phyloP scores from a whole-genome alignment of 129 eudicot genomes.

The Arctium minus region DNA sequence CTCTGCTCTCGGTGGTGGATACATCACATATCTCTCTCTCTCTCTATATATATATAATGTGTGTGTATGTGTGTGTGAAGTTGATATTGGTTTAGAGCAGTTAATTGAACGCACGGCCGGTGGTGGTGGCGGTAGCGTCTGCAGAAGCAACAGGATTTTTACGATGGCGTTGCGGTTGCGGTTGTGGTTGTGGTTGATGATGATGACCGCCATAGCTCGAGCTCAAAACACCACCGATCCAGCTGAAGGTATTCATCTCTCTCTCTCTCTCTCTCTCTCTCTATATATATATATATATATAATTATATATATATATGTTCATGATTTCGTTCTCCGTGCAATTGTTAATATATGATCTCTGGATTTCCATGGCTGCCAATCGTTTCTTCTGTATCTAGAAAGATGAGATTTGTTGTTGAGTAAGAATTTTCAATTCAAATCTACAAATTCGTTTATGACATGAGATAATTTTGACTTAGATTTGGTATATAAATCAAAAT shows the following conservation, averaged over 20 bases:
- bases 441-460: neutral
- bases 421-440: neutral
- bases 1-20: neutral
- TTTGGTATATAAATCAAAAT: neutral
- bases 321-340: neutral
- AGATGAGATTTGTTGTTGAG: neutral
- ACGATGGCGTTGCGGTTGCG: neutral
- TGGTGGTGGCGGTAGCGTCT: neutral
- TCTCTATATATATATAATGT: neutral
- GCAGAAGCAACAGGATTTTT: neutral
- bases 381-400: neutral
- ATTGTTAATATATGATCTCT: neutral
- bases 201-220: neutral
- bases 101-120: neutral
- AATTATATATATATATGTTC: neutral
- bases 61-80: neutral
- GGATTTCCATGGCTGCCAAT: neutral
- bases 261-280: neutral
- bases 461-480: neutral
- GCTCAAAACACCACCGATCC: conserved; percentile 28
- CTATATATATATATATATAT: neutral
- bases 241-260: conserved; percentile 21
- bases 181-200: neutral
- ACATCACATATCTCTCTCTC: neutral
- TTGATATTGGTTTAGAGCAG: neutral